Evolutionary conservation across 345 rosid genomes (phyloP), one percentile per base, ranked within the genome.

Genomic region (Anacardium occidentale): DNA sequence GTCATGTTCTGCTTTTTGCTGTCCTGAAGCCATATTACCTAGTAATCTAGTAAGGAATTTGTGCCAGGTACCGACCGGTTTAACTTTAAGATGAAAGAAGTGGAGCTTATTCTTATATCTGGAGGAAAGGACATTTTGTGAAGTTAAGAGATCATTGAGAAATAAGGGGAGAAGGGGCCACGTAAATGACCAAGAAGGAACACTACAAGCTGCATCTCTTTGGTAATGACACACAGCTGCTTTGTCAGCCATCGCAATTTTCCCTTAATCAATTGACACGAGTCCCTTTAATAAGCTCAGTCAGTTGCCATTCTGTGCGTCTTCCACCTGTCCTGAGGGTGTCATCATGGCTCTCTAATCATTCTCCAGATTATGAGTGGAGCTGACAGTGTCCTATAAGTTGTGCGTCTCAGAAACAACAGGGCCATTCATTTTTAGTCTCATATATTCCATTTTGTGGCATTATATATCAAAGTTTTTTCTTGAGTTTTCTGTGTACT

Each of bases 211-310:
- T n/a, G n/a, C n/a, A 25, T 21, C 12, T 0, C 29, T 51, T 51
- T 21, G 57, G 47, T 52, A 53, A 26, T 67, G 70, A 52, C 70
- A 67, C n/a, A 47, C 47, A 67, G 60, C 47, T 29, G 47, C 26
- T 44, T 7, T 11, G 3, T 45, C 20, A 64, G 9, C 44, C 44
- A 6, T 5, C 21, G 21, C 4, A 60, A 60, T 60, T 8, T 17
- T 32, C 18, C 3, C 18, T 50, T n/a, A 50, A 14, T 50, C 53
- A 50, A 50, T 12, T 2, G 68, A 64, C 53, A 45, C 34, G 34
- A 10, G 47, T 62, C 26, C 17, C 6, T 50, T 50, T 13, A 50
- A 37, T 37, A 7, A 37, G 18, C 53, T 50, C 8, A 24, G 7
- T 11, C 18, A 5, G 6, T 24, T 57, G 13, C 25, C 0, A 2